Conservation (phyloP, 2,329 filamentous ascomycete species). For the Dryadomyces quercus-mongolicae region DNA sequence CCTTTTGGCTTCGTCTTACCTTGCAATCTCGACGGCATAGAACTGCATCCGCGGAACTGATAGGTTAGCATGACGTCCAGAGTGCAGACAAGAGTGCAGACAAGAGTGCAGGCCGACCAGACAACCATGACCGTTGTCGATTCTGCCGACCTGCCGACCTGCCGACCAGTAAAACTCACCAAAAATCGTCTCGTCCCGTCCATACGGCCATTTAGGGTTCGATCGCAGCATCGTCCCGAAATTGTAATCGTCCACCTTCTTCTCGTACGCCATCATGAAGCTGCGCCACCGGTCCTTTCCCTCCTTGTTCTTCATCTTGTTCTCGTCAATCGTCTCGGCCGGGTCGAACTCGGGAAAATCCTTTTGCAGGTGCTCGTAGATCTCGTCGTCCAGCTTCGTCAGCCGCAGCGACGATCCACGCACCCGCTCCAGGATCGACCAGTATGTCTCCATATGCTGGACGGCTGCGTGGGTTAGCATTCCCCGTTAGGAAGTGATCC, state of each 20-base stretch:
- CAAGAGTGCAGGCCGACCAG: too few species aligned
- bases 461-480: slow-evolving; percentile 42
- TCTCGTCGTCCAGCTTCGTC: slow-evolving; percentile 91
- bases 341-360: slow-evolving; percentile 93
- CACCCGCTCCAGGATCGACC: slow-evolving; percentile 84
- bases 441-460: slow-evolving; percentile 95
- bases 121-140: too few species aligned
- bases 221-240: slow-evolving; percentile 88
- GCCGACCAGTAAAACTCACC: slow-evolving; percentile 35
- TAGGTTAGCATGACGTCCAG: slow-evolving; percentile 5
- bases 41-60: slow-evolving; percentile 44
- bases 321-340: slow-evolving; percentile 68
- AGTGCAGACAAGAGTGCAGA: neutral
- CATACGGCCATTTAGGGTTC: slow-evolving; percentile 72
- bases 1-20: slow-evolving; percentile 29
- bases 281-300: slow-evolving; percentile 93
- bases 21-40: slow-evolving; percentile 40
- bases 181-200: slow-evolving; percentile 82
- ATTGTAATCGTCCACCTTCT: slow-evolving; percentile 93
- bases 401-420: slow-evolving; percentile 80
- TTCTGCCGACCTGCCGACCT: too few species aligned
- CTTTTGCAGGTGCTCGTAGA: slow-evolving; percentile 73
- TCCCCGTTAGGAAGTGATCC: neutral
- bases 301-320: slow-evolving; percentile 92
- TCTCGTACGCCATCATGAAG: slow-evolving; percentile 90